phyloP scores from a whole-genome alignment of 148 eudicot genomes.

The Rhododendron ovatum region DNA sequence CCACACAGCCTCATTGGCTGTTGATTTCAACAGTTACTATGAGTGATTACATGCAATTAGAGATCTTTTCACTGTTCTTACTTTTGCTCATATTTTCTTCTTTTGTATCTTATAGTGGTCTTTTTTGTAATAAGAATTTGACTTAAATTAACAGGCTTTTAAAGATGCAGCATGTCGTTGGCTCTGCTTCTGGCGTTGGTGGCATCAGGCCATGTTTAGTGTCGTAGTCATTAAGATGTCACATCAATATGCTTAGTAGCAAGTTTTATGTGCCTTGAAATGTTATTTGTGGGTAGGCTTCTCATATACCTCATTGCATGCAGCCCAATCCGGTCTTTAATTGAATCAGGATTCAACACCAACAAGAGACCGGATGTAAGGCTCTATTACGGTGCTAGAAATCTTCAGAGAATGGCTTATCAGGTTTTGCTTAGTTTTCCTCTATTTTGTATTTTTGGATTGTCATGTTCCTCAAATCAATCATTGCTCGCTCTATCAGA shows the following conservation, averaged over 20 bases:
- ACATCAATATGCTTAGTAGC: neutral
- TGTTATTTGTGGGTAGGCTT: neutral
- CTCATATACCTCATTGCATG: conserved; percentile 21
- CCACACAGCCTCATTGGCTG: neutral
- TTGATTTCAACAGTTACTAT: neutral
- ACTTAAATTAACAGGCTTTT: neutral
- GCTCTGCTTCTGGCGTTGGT: neutral
- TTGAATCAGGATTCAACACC: conserved; percentile 78
- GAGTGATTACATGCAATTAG: neutral
- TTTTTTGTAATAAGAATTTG: neutral
- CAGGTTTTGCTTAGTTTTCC: conserved; percentile 43
- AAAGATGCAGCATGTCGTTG: neutral
- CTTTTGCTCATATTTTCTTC: neutral
- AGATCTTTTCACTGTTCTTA: neutral
- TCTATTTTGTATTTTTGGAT: neutral
- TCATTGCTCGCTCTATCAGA: neutral
- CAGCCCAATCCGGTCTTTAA: conserved; percentile 92
- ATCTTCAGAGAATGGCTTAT: conserved; percentile 90
- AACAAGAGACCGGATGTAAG: conserved; percentile 85
- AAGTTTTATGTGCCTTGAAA: neutral
- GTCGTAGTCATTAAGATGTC: neutral
- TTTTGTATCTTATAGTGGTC: neutral
- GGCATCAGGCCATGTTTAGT: neutral
- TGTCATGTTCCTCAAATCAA: neutral
- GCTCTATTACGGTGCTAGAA: conserved; percentile 92